Evolutionary conservation across 2,329 filamentous ascomycete genomes (phyloP).

Genomic region (Diaporthe citri): DNA sequence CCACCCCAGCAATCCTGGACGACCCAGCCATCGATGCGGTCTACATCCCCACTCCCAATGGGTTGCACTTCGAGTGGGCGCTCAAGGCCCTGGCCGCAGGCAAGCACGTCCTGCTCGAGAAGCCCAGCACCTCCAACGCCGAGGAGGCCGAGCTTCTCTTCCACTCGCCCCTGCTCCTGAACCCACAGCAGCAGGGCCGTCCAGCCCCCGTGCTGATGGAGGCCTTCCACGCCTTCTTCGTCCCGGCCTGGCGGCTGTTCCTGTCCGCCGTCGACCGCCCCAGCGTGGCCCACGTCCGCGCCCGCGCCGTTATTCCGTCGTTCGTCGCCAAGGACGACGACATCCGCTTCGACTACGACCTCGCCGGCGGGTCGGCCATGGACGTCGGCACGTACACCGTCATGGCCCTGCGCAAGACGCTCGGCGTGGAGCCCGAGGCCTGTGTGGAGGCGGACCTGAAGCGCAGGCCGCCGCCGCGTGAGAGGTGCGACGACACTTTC

Average conservation of each 20-base stretch:
- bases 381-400: slow-evolving; percentile 57
- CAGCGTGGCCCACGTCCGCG: slow-evolving; percentile 52
- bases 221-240: slow-evolving; percentile 65
- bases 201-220: slow-evolving; percentile 62
- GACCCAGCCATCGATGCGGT: slow-evolving; percentile 61
- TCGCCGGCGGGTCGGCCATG: slow-evolving; percentile 58
- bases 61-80: slow-evolving; percentile 61
- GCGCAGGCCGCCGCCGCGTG: slow-evolving; percentile 46
- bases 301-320: slow-evolving; percentile 48
- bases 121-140: slow-evolving; percentile 62
- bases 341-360: slow-evolving; percentile 57
- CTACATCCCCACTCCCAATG: slow-evolving; percentile 63
- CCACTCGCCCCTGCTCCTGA: slow-evolving; percentile 49
- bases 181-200: slow-evolving; percentile 40
- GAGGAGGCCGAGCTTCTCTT: slow-evolving; percentile 60
- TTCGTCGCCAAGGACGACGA: slow-evolving; percentile 52
- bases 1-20: slow-evolving; percentile 50
- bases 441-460: slow-evolving; percentile 51
- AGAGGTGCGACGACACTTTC: slow-evolving; percentile 52
- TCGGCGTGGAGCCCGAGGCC: slow-evolving; percentile 53
- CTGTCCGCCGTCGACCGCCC: slow-evolving; percentile 53
- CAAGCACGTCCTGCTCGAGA: slow-evolving; percentile 69
- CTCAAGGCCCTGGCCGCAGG: slow-evolving; percentile 60
- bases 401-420: slow-evolving; percentile 54
- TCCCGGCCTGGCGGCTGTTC: slow-evolving; percentile 61